Base-by-base conservation (phyloP, 257 asterid species). In the Ballota nigra region DNA sequence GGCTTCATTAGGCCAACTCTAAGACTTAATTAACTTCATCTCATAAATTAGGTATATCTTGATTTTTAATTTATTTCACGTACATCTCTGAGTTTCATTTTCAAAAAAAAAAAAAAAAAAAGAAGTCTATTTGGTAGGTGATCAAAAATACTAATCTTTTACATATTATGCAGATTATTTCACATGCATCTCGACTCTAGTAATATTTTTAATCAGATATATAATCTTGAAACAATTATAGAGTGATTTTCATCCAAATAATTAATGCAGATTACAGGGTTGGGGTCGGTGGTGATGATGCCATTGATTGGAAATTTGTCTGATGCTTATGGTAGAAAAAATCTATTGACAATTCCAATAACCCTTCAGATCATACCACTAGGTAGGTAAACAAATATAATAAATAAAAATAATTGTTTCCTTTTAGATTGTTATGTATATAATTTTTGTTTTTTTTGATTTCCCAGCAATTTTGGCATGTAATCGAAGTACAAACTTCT, bases 271-370 rank as follows among this genome's bases (percentile, higher is more conserved):
- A 76, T 84, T 33, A 68, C 80, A 1, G 92, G 92, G 29, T 22
- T 84, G 34, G 90, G 88, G 10, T 75, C 88, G 6, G 74, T 76
- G 69, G 60, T 82, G 67, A 59, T 86, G 89, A 87, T 81, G 86
- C 90, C 90, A 4, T 19, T 87, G 64, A 72, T 87, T 36, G 92
- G 92, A 19, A 85, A 83, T 68, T 31, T 85, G 22, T 87, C 92
- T 6, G 90, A 87, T 56, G 66, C 68, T 52, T 81, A 87, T 66
- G 90, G 90, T 23, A 23, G 90, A 72, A 87, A 79, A 76, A 63
- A 71, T 33, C 47, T 85, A 73, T 67, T 87, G 70, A 58, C 83
- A 4, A 41, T 87, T 33, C 92, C 88, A 4, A 23, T 87, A 64
- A 56, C 71, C 31, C 80, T 83, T 6, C 62, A 81, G 71, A 85